Base-by-base conservation (phyloP, 805 yeast genomes). In the Schizosaccharomyces japonicus region DNA sequence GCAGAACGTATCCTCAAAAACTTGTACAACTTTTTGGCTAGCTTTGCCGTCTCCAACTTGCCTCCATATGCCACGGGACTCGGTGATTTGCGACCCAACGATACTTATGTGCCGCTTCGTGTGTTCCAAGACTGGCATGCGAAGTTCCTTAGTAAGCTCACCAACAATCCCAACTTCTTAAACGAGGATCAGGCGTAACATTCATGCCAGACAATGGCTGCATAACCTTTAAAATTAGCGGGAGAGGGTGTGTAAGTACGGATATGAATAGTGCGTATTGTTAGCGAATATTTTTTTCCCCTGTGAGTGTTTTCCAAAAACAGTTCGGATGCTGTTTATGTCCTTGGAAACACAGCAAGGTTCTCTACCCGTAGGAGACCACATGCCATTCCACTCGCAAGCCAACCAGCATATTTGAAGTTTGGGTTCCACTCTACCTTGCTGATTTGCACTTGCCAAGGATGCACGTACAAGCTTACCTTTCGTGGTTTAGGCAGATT, bases 91-190 rank as follows among this genome's bases (percentile, higher is more conserved):
- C 31, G 39, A 5, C 47, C 47, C 4, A 25, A 21, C 17, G 39
- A 29, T 25, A 45, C 39, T 10, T 45, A 30, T 27, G 33, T 45
- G 7, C 47, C 47, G 5, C n/a, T 42, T n/a, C 28, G 23, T 17
- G 46, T 42, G 5, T 45, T 45, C 25, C 47, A 45, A 23, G 47
- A 45, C 8, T 45, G 47, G 47, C 39, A 45, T 31, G 25, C 36
- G 4, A 45, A 45, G 21, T 45, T 45, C 21, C 17, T 31, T 21
- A 21, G 13, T 3, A 45, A 31, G 23, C n/a, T 45, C 4, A 15
- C n/a, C 4, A 29, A 31, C 6, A 31, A 45, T 32, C 47, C 47
- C 3, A 32, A 25, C 15, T 45, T 45, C 19, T 32, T 45, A 17
- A 39, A 45, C n/a, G 47, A 45, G 8, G 47, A 45, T 26, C 42